Evolutionary conservation across 2,329 filamentous ascomycete species (phyloP), one percentile per base, ranked within the genome.

Genomic region (Aspergillus ustus): DNA sequence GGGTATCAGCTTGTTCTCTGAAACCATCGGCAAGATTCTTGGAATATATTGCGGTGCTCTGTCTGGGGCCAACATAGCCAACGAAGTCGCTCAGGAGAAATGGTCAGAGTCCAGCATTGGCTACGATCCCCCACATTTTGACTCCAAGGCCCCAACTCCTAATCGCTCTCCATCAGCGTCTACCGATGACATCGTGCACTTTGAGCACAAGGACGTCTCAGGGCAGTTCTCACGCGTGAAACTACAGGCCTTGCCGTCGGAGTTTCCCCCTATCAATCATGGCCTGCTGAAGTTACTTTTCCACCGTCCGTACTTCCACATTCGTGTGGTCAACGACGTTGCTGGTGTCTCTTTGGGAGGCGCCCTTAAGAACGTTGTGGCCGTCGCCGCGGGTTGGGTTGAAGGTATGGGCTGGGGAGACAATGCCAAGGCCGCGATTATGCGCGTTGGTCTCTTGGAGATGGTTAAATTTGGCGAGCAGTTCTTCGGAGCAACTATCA

Each of bases 401-500:
- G 92, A 97, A 67, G 95, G 95, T 40, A 87, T 94, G 64, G 94
- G 94, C 67, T 99, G 95, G 94, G 95, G 95, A 72, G 93, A 98
- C 82, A 99, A 98, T 70, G 94, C 94, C 67, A 98, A 99, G 82
- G 93, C 95, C n/a, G 95, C 95, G 50, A 89, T 99, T 63, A 98
- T 99, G 92, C 91, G 95, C 46, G 90, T 98, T 20, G 95, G 95
- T 7, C 87, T 99, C 50, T 85, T 97, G 70, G 95, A 99, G 80
- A 97, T 97, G 90, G 92, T 98, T 72, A 90, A 91, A 74, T 99
- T 99, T 69, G 94, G 94, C 67, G 92, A 93, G 77, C 88, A 90
- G 70, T 99, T 98, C 83, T 99, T 98, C 75, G 87, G 88, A 19
- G 86, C 93, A 71, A 91, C 91, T 1, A 89, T 95, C 28, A 86